Base-by-base conservation (phyloP, 1,139 yeast genomes). In the Yamadazyma sp. region DNA sequence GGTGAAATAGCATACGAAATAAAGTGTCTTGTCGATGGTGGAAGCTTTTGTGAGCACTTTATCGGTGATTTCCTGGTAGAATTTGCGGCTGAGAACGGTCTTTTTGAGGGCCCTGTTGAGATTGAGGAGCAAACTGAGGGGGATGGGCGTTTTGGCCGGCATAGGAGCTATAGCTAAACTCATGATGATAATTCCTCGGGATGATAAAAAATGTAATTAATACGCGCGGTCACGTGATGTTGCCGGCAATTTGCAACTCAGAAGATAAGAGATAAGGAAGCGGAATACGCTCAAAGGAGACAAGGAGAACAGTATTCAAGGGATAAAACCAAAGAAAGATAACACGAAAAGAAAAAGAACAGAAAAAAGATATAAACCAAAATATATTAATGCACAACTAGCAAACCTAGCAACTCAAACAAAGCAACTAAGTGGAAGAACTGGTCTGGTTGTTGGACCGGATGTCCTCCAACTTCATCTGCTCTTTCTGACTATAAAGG, bases 1-100 rank as follows among this genome's bases (percentile, higher is more conserved):
- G 11, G 75, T 58, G 47, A 67, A 68, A 51, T 71, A 71, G 50
- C 77, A 71, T 17, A 69, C 57, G 50, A 71, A 71, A 47, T 71
- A 71, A 32, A 71, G 55, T 35, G 64, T 67, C 11, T 66, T 51
- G 45, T 71, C 77, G 14, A 71, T 61, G 1, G 73, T 65, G 11
- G 71, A 43, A 1, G 70, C 44, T 29, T 54, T 56, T 28, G 64
- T 42, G 45, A 71, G 59, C 13, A 71, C 62, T 45, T 71, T 70
- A 39, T 66, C 71, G 44, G 59, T 66, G 43, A 71, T 60, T 41
- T 70, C 72, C 46, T 63, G 64, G 48, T 70, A 71, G 49, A 71
- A 70, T 33, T 68, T 66, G 30, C 69, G 59, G 41, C 64, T 61
- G 18, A 62, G 54, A 3, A 62, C 38, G 0, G 65, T 51, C 39